Evolutionary conservation across 768 basidiomycete genomes (phyloP).

Genomic region (Mycena vulgaris): DNA sequence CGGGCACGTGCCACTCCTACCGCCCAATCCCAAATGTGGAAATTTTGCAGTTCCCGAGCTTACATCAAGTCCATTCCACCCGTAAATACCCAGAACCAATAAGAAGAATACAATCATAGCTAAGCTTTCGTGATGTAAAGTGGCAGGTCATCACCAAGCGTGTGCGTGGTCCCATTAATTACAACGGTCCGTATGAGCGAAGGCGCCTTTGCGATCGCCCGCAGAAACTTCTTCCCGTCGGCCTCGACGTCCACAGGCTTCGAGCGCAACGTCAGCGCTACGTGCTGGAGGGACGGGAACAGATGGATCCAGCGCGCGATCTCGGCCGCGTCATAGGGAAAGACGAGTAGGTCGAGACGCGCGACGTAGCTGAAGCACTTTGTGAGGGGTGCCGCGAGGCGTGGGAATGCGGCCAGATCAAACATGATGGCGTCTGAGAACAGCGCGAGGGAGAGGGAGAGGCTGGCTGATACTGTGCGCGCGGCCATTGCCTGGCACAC

Average conservation of each 20-base stretch:
- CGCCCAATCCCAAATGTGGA: not conserved
- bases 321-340: constrained; percentile 13
- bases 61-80: too few relatives aligned
- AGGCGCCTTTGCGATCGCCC: constrained; percentile 11
- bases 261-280: constrained; percentile 10
- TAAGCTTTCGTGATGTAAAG: not conserved
- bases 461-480: constrained; percentile 7
- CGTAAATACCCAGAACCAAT: not conserved
- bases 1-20: not conserved
- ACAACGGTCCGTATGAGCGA: not conserved
- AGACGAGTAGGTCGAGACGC: constrained; percentile 25
- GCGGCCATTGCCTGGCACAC: constrained; percentile 19
- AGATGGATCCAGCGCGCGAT: constrained; percentile 33
- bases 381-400: constrained; percentile 2
- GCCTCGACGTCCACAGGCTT: constrained; percentile 11
- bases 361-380: constrained; percentile 13
- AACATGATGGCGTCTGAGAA: constrained; percentile 22
- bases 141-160: not conserved
- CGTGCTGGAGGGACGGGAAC: constrained; percentile 29
- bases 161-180: constrained; percentile 13
- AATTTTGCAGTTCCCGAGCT: too few relatives aligned
- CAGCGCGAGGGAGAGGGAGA: constrained; percentile 22
- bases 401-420: constrained; percentile 12
- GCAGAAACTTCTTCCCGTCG: constrained; percentile 1
- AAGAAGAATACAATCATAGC: not conserved